Conservation (phyloP, 2,329 filamentous ascomycete genomes). For the Colletotrichum tanaceti region DNA sequence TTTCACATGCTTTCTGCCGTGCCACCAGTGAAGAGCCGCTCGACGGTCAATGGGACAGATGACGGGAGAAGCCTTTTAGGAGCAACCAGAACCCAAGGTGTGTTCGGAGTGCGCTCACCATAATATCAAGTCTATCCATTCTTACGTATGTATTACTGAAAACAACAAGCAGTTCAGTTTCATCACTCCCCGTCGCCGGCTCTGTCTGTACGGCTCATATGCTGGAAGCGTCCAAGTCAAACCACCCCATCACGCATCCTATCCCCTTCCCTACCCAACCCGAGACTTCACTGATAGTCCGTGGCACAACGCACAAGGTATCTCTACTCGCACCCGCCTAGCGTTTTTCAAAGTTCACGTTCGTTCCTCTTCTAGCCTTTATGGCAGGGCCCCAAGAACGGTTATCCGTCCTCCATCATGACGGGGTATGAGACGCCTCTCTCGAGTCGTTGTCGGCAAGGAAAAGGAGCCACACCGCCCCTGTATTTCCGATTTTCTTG, state of each 20-base stretch:
- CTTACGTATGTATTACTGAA: conserved; percentile 34
- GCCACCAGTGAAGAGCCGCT: not conserved
- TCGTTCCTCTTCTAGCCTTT: conserved; percentile 1
- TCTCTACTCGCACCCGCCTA: conserved; percentile 8
- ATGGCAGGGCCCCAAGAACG: not conserved
- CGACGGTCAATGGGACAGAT: not conserved
- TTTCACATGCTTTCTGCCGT: conserved; percentile 15
- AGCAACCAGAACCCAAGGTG: not conserved
- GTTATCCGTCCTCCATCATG: not conserved
- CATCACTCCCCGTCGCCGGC: conserved; percentile 36
- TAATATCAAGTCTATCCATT: conserved; percentile 37
- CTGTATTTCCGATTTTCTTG: conserved; percentile 3
- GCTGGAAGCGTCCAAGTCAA: conserved; percentile 22
- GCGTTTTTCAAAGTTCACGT: conserved; percentile 10
- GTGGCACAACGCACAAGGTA: conserved; percentile 18
- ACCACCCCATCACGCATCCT: conserved; percentile 14
- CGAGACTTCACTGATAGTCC: conserved; percentile 25
- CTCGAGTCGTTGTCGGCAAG: conserved; percentile 20
- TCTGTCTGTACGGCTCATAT: conserved; percentile 22
- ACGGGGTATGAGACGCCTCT: conserved; percentile 8
- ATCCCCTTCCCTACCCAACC: conserved; percentile 10
- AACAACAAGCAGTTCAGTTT: conserved; percentile 30
- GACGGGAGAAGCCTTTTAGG: not conserved
- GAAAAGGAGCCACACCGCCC: not conserved
- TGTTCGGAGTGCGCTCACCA: not conserved